Conservation (phyloP, 2,329 filamentous ascomycete genomes). For the Didymella pinodella region DNA sequence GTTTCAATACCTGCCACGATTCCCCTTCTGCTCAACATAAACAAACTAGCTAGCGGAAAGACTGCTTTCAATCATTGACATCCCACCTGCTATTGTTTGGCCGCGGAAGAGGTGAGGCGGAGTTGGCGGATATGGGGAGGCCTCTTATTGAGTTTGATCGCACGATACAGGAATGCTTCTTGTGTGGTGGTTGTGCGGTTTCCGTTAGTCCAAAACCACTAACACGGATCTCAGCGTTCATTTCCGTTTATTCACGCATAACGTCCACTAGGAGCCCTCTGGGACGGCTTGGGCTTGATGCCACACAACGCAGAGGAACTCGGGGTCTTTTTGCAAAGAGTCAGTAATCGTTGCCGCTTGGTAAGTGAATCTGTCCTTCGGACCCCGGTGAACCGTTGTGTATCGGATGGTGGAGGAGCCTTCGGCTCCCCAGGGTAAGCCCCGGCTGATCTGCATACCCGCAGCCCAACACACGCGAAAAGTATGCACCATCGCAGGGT, state of each 20-base stretch:
- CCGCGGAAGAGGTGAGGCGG: neutral
- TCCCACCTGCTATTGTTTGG: neutral
- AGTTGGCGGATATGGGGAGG: no score
- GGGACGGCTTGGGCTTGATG: neutral
- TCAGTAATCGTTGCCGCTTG: neutral
- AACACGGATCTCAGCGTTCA: neutral
- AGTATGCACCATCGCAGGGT: neutral
- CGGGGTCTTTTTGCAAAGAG: neutral
- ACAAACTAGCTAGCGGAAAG: no score
- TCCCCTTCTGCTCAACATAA: no score
- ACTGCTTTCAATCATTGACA: neutral
- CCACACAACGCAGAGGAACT: neutral
- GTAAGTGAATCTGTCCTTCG: neutral
- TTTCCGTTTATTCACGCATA: neutral
- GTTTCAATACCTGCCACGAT: no score
- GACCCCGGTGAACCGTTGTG: neutral
- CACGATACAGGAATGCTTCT: neutral
- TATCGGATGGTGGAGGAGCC: neutral
- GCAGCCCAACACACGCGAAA: constrained; percentile 10
- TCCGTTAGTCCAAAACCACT: neutral
- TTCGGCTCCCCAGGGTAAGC: constrained; percentile 16
- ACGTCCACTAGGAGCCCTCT: no score
- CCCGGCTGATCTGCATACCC: constrained; percentile 13
- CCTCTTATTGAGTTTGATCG: neutral
- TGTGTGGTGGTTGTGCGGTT: neutral